Base-by-base conservation (phyloP, 768 basidiomycete genomes). In the Suillus spraguei region DNA sequence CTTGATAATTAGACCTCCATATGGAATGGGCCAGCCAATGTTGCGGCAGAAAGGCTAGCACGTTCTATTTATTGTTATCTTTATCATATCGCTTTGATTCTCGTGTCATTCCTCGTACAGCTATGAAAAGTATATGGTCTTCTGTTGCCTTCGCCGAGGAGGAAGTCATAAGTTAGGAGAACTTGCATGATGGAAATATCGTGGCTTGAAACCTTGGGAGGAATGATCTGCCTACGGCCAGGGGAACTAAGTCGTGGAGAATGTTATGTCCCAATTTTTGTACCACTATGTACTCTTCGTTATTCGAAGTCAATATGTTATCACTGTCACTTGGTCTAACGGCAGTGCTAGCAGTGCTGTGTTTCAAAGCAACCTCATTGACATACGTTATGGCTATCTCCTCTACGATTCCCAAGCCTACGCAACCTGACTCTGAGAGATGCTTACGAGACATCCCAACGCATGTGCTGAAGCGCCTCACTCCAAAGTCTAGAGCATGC, bases 401-500 rank as follows among this genome's bases (percentile, higher is more conserved):
- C 17, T 60, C 59, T 50, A 28, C 32, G 20, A 50, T 11, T 24
- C 20, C 49, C 33, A 60, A 56, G 16, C 20, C 11, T 55, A 28
- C 7, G 10, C 24, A 60, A 53, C 6, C 20, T 58, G 17, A 41
- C 38, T 16, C 22, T 60, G 52, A 60, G 52, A 56, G 20, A 41
- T 32, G 9, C n/a, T 41, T 58, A 28, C 17, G 24, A 24, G 39
- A 41, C 39, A 58, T 58, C 9, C 56, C 39, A 39, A 28, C 5
- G 5, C 56, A 20, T 16, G 24, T 28, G 10, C 56, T 58, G 5
- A 41, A 58, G 38, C 6, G 38, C 17, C 56, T 58, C 56, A 41
- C 56, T 11, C 24, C 56, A 24, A 54, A 39, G 20, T 68, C 70
- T 35, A 71, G 67, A 60, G 44, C 59, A 55, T 74, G 74, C 61